Base-by-base conservation (phyloP, 371 early-diverging fungal species). In the Apophysomyces sp. region DNA sequence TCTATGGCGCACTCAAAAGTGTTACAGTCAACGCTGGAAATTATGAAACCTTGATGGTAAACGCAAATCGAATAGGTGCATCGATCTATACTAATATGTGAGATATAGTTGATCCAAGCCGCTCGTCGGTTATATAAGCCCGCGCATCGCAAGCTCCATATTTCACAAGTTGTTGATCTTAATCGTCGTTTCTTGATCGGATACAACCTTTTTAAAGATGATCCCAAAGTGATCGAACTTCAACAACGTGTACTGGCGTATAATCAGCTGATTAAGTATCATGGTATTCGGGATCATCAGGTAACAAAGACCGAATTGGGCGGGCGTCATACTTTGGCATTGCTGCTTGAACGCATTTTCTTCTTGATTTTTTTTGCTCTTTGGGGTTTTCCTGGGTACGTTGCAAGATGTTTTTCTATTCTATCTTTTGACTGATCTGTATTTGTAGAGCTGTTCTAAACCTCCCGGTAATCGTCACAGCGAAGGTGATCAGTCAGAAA, bases 11-110 rank as follows among this genome's bases (percentile, higher is more conserved):
- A 1, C 75, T 98, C 32, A 92, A 90, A 70, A 77, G 85, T 34
- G 93, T 98, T 18, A 97, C 98, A 3, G 89, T 98, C 15, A 95
- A 93, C 64, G 92, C 95, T 2, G 92, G 96, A 3, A 97, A 94
- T 68, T 93, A 90, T 64, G 95, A 96, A 61, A 94, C 96, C 2
- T 74, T 98, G 53, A 93, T 93, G 94, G 93, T 90, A 71, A 60
- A 57, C 51, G 5, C 3, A 40, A 28, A 39, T 16, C 21, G 27
- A 15, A 30, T n/a, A 21, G 6, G 27, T 18, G 13, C 24, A 30
- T 31, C 7, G 31, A 31, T 28, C 31, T 4, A n/a, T 16, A 24
- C 29, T 34, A 54, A 36, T 11, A 16, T 31, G 28, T n/a, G 60
- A 64, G 32, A 15, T 4, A 40, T 58, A 89, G 89, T 77, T 95